Percentiles rank a stretch among this genome's conserved stretches.
Conservation (phyloP, 1,284 basidiomycete species). For the Melanopsichium pennsylvanicum region DNA sequence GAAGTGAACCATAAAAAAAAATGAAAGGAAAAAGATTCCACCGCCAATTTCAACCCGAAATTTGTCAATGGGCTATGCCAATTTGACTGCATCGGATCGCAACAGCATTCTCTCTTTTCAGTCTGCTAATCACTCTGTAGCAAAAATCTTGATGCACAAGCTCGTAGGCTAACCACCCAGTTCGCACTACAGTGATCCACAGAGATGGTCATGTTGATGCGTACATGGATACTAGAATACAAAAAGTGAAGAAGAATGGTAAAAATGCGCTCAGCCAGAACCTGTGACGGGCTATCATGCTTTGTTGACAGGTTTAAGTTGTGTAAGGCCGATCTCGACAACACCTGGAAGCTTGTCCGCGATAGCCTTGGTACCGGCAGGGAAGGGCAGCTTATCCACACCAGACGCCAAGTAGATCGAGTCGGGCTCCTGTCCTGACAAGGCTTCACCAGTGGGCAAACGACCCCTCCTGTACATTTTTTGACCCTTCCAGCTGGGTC, state of each 20-base stretch:
- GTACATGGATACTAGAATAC: constrained; percentile 45
- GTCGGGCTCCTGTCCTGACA: constrained; percentile 74
- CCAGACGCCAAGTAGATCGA: constrained; percentile 84
- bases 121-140: too few relatives aligned
- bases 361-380: constrained; percentile 83
- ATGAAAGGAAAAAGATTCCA: too few relatives aligned
- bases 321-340: constrained; percentile 56
- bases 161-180: too few relatives aligned
- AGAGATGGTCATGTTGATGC: too few relatives aligned
- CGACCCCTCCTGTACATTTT: constrained; percentile 57
- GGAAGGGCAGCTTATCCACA: constrained; percentile 85
- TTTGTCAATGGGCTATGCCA: neutral
- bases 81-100: constrained; percentile 1
- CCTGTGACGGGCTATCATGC: constrained; percentile 5
- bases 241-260: neutral
- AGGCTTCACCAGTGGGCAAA: constrained; percentile 70
- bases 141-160: too few relatives aligned
- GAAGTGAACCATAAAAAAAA: constrained; percentile 25
- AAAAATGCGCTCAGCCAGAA: neutral
- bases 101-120: too few relatives aligned
- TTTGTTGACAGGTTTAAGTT: constrained; percentile 32
- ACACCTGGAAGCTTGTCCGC: constrained; percentile 70
- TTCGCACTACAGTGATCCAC: too few relatives aligned
- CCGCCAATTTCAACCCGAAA: neutral
- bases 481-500: constrained; percentile 59